phyloP scores from a whole-genome alignment of 169 alveolate genomes.

The Eimeria falciformis region DNA sequence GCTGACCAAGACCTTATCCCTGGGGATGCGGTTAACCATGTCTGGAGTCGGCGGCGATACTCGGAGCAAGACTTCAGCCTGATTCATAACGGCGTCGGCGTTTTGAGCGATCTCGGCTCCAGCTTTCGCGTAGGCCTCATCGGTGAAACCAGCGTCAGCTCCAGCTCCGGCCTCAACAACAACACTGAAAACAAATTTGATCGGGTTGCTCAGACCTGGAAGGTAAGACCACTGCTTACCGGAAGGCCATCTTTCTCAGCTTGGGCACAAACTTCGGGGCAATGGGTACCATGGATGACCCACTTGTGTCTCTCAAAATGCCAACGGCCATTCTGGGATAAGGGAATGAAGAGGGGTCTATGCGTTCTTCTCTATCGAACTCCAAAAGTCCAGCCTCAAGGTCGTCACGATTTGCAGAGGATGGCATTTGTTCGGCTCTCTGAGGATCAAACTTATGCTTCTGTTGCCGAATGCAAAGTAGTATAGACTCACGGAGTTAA shows the following conservation, averaged over 20 bases:
- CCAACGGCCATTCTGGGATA: slow-evolving; percentile 70
- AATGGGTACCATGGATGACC: slow-evolving; percentile 84
- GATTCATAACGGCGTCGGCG: slow-evolving; percentile 81
- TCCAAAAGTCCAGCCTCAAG: slow-evolving; percentile 60
- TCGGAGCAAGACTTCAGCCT: slow-evolving; percentile 85
- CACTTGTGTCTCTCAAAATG: slow-evolving; percentile 62
- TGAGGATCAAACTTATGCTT: neutral
- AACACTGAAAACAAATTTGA: slow-evolving; percentile 77
- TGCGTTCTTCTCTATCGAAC: slow-evolving; percentile 66
- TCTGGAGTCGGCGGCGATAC: slow-evolving; percentile 87
- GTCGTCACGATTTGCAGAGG: slow-evolving; percentile 69
- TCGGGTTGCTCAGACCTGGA: neutral
- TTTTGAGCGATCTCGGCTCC: slow-evolving; percentile 84
- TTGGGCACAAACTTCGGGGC: slow-evolving; percentile 89
- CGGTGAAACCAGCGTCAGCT: slow-evolving; percentile 84
- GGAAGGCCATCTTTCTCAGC: slow-evolving; percentile 87
- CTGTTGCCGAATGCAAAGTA: neutral
- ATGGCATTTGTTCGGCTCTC: slow-evolving; percentile 61
- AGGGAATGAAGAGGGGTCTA: slow-evolving; percentile 65
- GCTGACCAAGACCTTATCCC: slow-evolving; percentile 86
- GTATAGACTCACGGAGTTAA: slow-evolving; percentile 58
- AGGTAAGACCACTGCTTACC: neutral
- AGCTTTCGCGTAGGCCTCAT: slow-evolving; percentile 82
- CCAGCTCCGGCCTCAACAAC: slow-evolving; percentile 91
- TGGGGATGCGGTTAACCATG: slow-evolving; percentile 82